These are phyloP conservation scores for Fonsecaea nubica DNA, from an alignment of 2,329 filamentous ascomycete species.

Conservation along the genomic window DNA sequence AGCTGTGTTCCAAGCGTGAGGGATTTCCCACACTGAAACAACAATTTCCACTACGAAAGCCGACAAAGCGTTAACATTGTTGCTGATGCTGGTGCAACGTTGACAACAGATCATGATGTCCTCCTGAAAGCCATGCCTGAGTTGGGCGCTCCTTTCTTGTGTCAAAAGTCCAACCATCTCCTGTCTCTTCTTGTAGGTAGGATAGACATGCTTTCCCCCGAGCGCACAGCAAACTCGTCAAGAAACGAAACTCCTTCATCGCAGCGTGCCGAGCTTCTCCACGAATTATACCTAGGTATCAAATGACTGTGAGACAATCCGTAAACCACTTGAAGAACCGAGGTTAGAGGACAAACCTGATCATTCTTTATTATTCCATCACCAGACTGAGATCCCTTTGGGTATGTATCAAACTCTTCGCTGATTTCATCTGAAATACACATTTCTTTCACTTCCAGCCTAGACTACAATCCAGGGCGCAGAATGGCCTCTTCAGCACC, in stretches of 20 bases:
- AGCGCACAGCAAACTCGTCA: constrained; percentile 1
- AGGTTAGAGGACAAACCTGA: background rate
- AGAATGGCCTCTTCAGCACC: constrained; percentile 12
- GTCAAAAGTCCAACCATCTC: background rate
- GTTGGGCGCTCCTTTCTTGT: background rate
- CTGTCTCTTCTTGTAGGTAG: background rate
- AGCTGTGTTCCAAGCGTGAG: background rate
- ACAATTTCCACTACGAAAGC: background rate
- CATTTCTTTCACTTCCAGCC: background rate
- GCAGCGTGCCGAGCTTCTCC: constrained; percentile 5
- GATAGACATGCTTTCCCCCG: background rate
- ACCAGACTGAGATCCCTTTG: background rate
- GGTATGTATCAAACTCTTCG: background rate
- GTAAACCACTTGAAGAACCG: background rate
- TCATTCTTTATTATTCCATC: background rate
- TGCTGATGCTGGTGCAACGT: background rate
- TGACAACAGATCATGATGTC: background rate
- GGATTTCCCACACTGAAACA: constrained; percentile 4
- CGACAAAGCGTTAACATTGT: background rate
- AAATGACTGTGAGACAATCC: background rate
- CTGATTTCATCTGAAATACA: background rate
- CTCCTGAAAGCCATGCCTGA: background rate
- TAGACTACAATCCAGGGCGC: background rate
- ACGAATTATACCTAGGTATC: background rate
- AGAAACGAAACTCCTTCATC: background rate